Percentiles rank a stretch among this genome's conserved stretches.
phyloP scores from a whole-genome alignment of 106 monocot species.

The Cymbidium sinense region DNA sequence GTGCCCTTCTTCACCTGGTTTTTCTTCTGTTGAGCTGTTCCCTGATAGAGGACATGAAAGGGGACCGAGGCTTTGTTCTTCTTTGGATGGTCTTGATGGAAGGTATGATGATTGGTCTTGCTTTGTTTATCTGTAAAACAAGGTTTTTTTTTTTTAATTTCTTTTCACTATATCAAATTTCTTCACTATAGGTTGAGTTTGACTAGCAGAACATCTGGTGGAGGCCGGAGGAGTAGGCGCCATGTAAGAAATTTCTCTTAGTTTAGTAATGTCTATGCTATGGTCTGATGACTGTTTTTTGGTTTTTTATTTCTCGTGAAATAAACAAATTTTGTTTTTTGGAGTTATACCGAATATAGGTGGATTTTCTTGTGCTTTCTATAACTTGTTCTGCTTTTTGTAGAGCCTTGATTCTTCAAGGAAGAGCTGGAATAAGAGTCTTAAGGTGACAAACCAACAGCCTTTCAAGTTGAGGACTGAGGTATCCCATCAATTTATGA shows the following conservation, averaged over 20 bases:
- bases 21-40: constrained; percentile 35
- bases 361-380: background rate
- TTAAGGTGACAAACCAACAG: constrained; percentile 70
- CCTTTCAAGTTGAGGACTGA: constrained; percentile 93
- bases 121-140: background rate
- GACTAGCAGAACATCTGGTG: constrained; percentile 38
- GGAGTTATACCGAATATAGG: background rate
- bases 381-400: background rate
- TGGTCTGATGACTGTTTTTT: background rate
- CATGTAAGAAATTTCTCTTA: constrained; percentile 31
- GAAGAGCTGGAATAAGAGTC: constrained; percentile 74
- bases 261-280: background rate
- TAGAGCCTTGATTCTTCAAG: constrained; percentile 60
- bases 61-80: constrained; percentile 42
- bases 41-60: constrained; percentile 11
- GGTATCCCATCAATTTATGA: constrained; percentile 33
- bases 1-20: constrained; percentile 15
- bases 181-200: constrained; percentile 45
- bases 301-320: background rate
- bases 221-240: constrained; percentile 33
- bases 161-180: background rate
- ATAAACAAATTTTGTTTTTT: background rate
- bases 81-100: constrained; percentile 38
- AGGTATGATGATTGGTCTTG: constrained; percentile 25
- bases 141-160: constrained; percentile 9